Evolutionary conservation across 352 stramenopile genomes (phyloP).

Genomic region (Globisporangium sylvaticum): DNA sequence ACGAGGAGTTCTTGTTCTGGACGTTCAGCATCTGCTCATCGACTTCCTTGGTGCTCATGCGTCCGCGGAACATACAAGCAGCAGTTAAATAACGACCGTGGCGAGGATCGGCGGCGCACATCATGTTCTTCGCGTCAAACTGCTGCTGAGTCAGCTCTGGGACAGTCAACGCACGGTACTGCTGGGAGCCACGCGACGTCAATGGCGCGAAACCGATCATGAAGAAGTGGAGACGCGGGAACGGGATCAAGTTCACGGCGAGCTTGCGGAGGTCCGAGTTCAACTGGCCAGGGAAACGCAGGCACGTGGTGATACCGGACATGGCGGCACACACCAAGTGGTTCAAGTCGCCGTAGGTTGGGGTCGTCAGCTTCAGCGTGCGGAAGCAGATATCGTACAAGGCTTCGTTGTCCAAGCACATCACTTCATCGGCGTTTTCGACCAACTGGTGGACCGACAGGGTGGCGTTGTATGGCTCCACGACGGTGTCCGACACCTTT

Average conservation of each 20-base stretch:
- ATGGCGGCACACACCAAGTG: slow-evolving; percentile 98
- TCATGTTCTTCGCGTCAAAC: slow-evolving; percentile 99
- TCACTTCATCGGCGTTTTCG: slow-evolving; percentile 99
- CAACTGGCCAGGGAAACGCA: slow-evolving; percentile 98
- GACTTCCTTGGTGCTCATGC: neutral
- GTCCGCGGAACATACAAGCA: neutral
- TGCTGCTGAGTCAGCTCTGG: slow-evolving; percentile 98
- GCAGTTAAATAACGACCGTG: slow-evolving; percentile 63
- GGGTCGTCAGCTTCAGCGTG: slow-evolving; percentile 98
- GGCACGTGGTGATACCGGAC: slow-evolving; percentile 97
- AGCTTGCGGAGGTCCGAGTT: slow-evolving; percentile 99
- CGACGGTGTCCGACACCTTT: slow-evolving; percentile 98
- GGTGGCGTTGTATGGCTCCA: slow-evolving; percentile 99
- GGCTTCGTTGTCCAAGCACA: slow-evolving; percentile 99
- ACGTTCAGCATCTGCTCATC: neutral
- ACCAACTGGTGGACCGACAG: slow-evolving; percentile 99
- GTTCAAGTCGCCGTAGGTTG: slow-evolving; percentile 99
- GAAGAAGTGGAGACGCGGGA: slow-evolving; percentile 99
- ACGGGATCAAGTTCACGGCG: slow-evolving; percentile 98
- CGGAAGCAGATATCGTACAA: slow-evolving; percentile 99
- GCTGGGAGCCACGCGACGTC: slow-evolving; percentile 90
- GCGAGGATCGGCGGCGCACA: slow-evolving; percentile 98
- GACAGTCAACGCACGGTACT: slow-evolving; percentile 97
- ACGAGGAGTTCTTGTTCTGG: neutral
- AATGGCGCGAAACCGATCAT: slow-evolving; percentile 99